Conservation (phyloP, 345 rosid species). For the Erodium maritimum region DNA sequence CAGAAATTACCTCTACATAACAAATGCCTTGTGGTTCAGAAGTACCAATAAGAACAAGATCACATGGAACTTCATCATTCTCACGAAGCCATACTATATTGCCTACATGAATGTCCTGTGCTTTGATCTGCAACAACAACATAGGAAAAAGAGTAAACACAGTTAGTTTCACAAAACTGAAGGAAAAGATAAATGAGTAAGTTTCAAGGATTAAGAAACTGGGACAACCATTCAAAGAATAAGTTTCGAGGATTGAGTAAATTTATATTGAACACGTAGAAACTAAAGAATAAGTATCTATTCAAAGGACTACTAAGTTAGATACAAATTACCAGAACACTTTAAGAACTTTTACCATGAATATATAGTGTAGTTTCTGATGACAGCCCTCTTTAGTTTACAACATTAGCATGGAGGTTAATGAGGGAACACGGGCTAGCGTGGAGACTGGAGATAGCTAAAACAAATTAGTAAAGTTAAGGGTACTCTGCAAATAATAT, state of each 20-base stretch:
- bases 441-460: slow-evolving; percentile 29
- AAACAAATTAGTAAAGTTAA: no score
- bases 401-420: background rate
- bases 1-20: slow-evolving; percentile 66
- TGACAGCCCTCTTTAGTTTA: no score
- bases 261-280: background rate
- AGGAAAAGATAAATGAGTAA: background rate
- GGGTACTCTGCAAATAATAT: background rate
- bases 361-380: background rate
- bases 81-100: slow-evolving; percentile 97
- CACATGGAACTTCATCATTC: slow-evolving; percentile 99
- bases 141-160: slow-evolving; percentile 11
- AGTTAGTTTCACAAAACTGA: slow-evolving; percentile 8
- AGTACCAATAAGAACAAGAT: slow-evolving; percentile 87
- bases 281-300: background rate
- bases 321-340: background rate
- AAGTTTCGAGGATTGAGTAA: background rate
- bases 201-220: background rate
- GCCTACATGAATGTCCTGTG: slow-evolving; percentile 81
- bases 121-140: slow-evolving; percentile 51
- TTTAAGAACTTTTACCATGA: background rate
- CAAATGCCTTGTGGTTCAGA: slow-evolving; percentile 92
- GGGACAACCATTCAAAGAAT: background rate
- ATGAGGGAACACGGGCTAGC: slow-evolving; percentile 66
- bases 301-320: background rate